A percentile compares a stretch with the other conserved stretches of the same genome.
Evolutionary conservation across 2,329 filamentous ascomycete genomes (phyloP).

Genomic region (Neonectria ditissima): DNA sequence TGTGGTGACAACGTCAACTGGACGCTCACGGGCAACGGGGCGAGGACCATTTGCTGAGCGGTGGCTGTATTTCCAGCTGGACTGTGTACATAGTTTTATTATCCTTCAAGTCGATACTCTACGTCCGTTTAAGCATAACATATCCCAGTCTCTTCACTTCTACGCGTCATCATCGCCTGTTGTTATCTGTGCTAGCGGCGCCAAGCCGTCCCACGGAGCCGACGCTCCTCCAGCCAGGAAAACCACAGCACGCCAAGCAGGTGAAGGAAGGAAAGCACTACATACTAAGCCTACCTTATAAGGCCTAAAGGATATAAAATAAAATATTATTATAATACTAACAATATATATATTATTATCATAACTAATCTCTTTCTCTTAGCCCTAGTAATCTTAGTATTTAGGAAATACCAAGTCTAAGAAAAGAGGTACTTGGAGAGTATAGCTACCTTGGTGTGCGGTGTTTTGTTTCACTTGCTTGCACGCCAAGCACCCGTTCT

Average conservation of each 20-base stretch:
- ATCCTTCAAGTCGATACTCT: background rate
- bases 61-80: no score
- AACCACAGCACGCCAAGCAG: background rate
- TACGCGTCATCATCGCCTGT: background rate
- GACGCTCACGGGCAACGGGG: conserved; percentile 60
- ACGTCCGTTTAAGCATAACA: background rate
- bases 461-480: no score
- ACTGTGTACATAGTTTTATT: background rate
- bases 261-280: no score
- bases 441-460: no score
- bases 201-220: conserved; percentile 14
- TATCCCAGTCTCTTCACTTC: background rate
- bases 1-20: conserved; percentile 66
- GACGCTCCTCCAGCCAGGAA: background rate
- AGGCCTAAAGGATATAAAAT: no score
- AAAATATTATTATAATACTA: no score
- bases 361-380: no score
- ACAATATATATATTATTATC: no score
- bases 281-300: no score
- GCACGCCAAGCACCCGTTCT: background rate
- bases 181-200: background rate
- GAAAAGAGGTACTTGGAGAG: no score
- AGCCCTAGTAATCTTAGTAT: no score
- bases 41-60: conserved; percentile 54
- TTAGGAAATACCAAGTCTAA: no score